Base-by-base conservation (phyloP, 805 yeast species). In the Starmera quercuum region DNA sequence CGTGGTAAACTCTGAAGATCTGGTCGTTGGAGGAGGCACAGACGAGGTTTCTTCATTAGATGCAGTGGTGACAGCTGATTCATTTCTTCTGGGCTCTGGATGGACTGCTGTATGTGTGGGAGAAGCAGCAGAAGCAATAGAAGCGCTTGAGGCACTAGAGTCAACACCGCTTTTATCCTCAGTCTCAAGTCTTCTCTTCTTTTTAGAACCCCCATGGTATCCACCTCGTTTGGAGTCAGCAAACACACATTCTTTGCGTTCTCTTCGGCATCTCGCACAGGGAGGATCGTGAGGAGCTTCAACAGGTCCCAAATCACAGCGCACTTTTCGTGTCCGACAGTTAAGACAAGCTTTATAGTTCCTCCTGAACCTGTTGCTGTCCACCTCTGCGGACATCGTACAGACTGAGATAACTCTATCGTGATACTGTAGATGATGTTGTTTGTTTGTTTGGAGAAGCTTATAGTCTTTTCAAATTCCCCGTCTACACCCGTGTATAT, bases 181-280 rank as follows among this genome's bases (percentile, higher is more conserved):
- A 27, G 34, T 42, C 34, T 51, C 41, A 20, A 23, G 27, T 45
- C 39, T 43, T 34, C 47, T 51, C 19, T 64, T 64, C 10, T 39
- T 37, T 9, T 36, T 37, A 1, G 31, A 11, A 14, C 34, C 26
- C 3, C 39, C 35, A 12, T 37, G 37, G 7, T 46, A 54, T 3
- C 74, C 73, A 13, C 82, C 80, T 40, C 83, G 62, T 29, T 73
- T 61, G 29, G 71, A 64, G 20, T 72, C 76, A n/a, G 70, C 69
- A 41, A 83, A 76, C 12, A 79, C 77, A 58, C 97, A 88, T 45
- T 80, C 86, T 44, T 73, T 74, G 12, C 94, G 65, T 51, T 88
- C 96, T 29, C 97, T 66, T 39, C 71, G 68, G 49, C 97, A 88
- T 32, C 97, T 61, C 3, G 75, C 78, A 64, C 97, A 88, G 4